These are phyloP conservation scores for Podospora tetraspora DNA, from an alignment of 495 filamentous ascomycete species.

Conservation along the genomic window DNA sequence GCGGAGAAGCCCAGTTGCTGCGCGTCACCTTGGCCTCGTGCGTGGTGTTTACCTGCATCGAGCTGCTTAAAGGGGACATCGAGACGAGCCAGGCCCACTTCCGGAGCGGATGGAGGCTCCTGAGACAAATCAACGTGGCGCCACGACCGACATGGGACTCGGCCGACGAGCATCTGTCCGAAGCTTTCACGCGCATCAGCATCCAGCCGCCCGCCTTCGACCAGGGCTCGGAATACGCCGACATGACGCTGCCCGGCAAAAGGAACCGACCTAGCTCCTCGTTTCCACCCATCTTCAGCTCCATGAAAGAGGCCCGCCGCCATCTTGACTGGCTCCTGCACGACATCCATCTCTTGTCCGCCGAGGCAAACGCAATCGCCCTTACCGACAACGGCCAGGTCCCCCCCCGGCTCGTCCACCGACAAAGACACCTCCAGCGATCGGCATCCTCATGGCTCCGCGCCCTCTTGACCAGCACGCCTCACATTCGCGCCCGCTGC, in stretches of 20 bases:
- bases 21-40: slow-evolving; percentile 51
- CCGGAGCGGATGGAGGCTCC: slow-evolving; percentile 35
- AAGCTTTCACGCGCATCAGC: slow-evolving; percentile 35
- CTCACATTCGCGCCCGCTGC: background rate
- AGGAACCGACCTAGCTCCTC: background rate
- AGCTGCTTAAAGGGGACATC: slow-evolving; percentile 48
- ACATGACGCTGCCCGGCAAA: background rate
- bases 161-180: slow-evolving; percentile 36
- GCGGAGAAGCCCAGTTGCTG: slow-evolving; percentile 21
- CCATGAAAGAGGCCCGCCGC: slow-evolving; percentile 24
- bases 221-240: slow-evolving; percentile 12
- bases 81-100: slow-evolving; percentile 42
- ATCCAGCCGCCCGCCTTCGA: slow-evolving; percentile 33
- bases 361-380: slow-evolving; percentile 9
- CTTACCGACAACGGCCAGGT: background rate
- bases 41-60: slow-evolving; percentile 52
- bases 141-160: slow-evolving; percentile 13
- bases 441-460: slow-evolving; percentile 5
- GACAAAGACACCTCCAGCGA: background rate
- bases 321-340: slow-evolving; percentile 31
- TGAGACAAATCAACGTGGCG: slow-evolving; percentile 22
- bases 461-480: background rate
- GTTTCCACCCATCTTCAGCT: slow-evolving; percentile 22
- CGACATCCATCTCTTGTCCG: slow-evolving; percentile 26
- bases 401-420: background rate